A percentile compares a stretch with the other conserved stretches of the same genome.
Conservation (phyloP, 1,284 basidiomycete genomes). For the Trametes polyzona region DNA sequence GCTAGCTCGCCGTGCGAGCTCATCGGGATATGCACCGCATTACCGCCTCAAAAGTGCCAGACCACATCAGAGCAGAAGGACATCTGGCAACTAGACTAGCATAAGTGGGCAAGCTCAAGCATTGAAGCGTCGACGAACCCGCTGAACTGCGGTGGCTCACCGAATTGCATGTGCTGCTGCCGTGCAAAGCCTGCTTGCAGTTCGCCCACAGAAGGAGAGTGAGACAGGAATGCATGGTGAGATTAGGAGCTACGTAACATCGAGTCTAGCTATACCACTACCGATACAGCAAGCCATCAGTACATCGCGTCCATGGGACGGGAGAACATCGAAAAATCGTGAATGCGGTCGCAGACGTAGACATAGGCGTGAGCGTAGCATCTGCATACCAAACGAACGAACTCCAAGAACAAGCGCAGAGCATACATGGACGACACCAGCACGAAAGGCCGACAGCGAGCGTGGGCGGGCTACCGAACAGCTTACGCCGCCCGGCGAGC, state of each 20-base stretch:
- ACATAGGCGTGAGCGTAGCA: conserved; percentile 4
- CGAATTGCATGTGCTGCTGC: too few relatives aligned
- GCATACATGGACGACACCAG: conserved; percentile 29
- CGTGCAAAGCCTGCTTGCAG: neutral
- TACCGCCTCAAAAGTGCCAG: too few relatives aligned
- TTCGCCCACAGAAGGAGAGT: neutral
- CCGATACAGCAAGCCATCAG: conserved; percentile 26
- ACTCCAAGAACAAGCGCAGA: conserved; percentile 10
- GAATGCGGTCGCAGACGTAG: conserved; percentile 19
- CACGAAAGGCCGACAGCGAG: neutral
- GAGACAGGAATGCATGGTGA: conserved; percentile 11
- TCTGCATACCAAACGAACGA: conserved; percentile 1
- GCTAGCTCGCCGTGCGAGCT: too few relatives aligned
- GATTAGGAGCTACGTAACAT: conserved; percentile 26
- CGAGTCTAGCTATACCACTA: conserved; percentile 28
- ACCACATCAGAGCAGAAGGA: too few relatives aligned
- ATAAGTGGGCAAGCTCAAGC: too few relatives aligned
- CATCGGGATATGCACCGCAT: too few relatives aligned
- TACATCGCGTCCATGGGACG: conserved; percentile 28
- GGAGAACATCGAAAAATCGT: too few relatives aligned
- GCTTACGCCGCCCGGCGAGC: conserved; percentile 22
- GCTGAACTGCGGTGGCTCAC: too few relatives aligned
- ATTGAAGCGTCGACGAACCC: too few relatives aligned
- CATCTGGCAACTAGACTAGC: too few relatives aligned
- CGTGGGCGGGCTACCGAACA: neutral